Percentiles rank a stretch among this genome's conserved stretches.
Conservation (phyloP, 1,284 basidiomycete genomes). For the Cutaneotrichosporon cavernicola region DNA sequence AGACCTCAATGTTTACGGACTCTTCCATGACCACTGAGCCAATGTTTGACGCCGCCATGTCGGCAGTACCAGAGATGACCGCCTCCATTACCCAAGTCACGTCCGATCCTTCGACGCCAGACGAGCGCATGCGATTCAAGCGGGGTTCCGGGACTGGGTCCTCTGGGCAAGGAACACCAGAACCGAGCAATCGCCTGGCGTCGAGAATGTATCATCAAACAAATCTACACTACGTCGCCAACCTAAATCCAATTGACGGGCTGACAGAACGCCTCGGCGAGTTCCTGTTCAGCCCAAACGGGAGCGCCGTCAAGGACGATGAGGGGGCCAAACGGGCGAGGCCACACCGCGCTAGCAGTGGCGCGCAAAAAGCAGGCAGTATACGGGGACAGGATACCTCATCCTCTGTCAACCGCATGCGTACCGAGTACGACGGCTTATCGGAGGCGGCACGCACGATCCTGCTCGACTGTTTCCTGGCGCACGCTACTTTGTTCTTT, state of each 20-base stretch:
- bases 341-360: conserved; percentile 7
- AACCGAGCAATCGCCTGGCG: conserved; percentile 13
- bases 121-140: conserved; percentile 22
- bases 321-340: conserved; percentile 20
- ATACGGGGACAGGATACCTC: not conserved
- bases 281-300: conserved; percentile 42
- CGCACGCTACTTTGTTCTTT: conserved; percentile 44
- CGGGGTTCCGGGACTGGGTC: not conserved
- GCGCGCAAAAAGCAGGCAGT: not conserved
- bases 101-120: conserved; percentile 12
- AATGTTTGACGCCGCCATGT: conserved; percentile 1
- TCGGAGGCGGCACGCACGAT: conserved; percentile 35
- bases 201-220: conserved; percentile 30
- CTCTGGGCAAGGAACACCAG: conserved; percentile 20
- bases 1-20: not conserved
- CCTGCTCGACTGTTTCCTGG: conserved; percentile 43
- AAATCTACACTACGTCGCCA: conserved; percentile 34
- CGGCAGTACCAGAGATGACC: not conserved
- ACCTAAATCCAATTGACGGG: conserved; percentile 35
- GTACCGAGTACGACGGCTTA: conserved; percentile 40
- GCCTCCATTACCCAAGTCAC: conserved; percentile 6
- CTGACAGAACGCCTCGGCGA: conserved; percentile 45
- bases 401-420: conserved; percentile 17
- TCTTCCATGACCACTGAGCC: not conserved
- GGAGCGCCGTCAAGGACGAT: conserved; percentile 23